Conservation (phyloP, 441 rosid genomes). For the Dalechampia spathulata region DNA sequence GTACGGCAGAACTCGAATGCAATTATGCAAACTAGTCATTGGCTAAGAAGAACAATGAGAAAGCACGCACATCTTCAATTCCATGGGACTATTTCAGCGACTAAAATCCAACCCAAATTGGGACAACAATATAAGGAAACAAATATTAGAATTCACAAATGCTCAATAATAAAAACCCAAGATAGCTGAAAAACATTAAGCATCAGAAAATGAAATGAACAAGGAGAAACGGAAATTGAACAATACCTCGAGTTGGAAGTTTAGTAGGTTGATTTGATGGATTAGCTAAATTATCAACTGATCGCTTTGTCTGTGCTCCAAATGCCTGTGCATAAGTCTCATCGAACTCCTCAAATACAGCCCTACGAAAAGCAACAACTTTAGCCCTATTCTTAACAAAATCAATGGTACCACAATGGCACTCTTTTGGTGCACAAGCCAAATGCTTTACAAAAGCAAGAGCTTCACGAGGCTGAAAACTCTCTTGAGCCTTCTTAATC, state of each 20-base stretch:
- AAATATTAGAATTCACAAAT: no score
- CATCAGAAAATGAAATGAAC: conserved; percentile 8
- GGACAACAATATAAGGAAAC: no score
- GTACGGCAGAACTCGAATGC: no score
- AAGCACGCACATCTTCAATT: no score
- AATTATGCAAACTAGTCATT: no score
- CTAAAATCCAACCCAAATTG: no score
- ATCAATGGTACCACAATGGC: conserved; percentile 33
- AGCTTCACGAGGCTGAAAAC: conserved; percentile 46
- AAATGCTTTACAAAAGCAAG: conserved; percentile 54
- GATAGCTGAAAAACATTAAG: neutral
- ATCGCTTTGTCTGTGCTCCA: conserved; percentile 45
- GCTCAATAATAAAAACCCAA: neutral
- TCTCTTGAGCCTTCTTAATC: conserved; percentile 62
- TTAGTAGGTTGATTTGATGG: conserved; percentile 32
- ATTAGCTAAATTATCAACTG: conserved; percentile 24
- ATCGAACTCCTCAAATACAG: conserved; percentile 88
- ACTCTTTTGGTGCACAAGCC: conserved; percentile 48
- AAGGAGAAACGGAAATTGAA: conserved; percentile 9
- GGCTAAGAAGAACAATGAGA: no score
- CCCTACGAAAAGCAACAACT: conserved; percentile 58
- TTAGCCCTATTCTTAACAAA: conserved; percentile 58
- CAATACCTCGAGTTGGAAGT: conserved; percentile 56
- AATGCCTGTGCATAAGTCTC: conserved; percentile 95
- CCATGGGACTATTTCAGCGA: no score